phyloP scores from a whole-genome alignment of 2,329 filamentous ascomycete genomes.

The Sporothrix variecibatus region DNA sequence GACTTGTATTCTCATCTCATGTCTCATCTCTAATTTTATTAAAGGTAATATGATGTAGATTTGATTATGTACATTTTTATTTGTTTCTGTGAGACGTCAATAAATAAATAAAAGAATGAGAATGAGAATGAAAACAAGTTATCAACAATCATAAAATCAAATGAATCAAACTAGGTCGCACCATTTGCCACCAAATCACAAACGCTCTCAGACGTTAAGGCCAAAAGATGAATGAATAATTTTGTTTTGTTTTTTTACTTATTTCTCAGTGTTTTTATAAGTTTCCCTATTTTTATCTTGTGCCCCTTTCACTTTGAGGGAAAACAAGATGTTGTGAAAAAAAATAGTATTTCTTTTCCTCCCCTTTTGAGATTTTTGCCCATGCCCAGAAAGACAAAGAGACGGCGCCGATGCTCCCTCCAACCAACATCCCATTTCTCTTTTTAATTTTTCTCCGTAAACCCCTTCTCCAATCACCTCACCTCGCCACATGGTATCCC shows the following conservation, averaged over 20 bases:
- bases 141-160: too few species aligned
- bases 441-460: background rate
- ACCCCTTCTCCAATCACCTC: conserved; percentile 12
- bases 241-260: conserved; percentile 25
- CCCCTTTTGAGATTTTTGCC: conserved; percentile 5
- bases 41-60: background rate
- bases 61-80: too few species aligned
- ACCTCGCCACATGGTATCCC: conserved; percentile 16
- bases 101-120: too few species aligned
- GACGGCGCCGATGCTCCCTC: conserved; percentile 19
- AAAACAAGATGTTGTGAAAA: background rate
- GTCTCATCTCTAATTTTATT: background rate
- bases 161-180: too few species aligned
- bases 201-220: background rate
- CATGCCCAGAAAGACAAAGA: conserved; percentile 17
- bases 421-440: conserved; percentile 12
- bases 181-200: background rate
- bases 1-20: too few species aligned
- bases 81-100: background rate
- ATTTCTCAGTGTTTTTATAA: background rate
- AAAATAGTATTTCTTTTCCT: conserved; percentile 10
- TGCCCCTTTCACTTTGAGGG: conserved; percentile 1
- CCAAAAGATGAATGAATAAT: background rate
- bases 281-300: conserved; percentile 14
- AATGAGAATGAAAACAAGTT: too few species aligned